Percentiles rank a stretch among this genome's conserved stretches.
Conservation (phyloP, 805 yeast genomes). For the Candida multigemmis region DNA sequence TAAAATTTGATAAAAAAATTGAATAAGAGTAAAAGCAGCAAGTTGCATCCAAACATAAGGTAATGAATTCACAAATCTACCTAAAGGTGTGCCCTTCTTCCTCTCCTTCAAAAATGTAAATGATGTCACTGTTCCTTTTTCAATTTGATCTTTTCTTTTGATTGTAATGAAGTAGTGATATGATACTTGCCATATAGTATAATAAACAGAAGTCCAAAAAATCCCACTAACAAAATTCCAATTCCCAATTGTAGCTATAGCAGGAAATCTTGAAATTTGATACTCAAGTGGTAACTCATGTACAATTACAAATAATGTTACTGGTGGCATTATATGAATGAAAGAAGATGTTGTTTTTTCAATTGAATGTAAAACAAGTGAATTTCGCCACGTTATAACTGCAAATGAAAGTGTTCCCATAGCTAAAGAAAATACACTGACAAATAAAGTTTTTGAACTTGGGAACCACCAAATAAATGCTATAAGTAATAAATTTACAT, state of each 20-base stretch:
- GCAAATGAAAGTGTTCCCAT: conserved; percentile 91
- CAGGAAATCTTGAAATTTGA: conserved; percentile 63
- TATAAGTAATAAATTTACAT: conserved; percentile 65
- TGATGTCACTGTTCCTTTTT: conserved; percentile 79
- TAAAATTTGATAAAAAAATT: conserved; percentile 74
- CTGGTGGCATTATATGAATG: conserved; percentile 87
- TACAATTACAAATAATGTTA: conserved; percentile 76
- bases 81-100: conserved; percentile 56
- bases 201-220: conserved; percentile 70
- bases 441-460: conserved; percentile 57
- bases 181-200: conserved; percentile 80
- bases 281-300: conserved; percentile 57
- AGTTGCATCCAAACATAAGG: conserved; percentile 83
- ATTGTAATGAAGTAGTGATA: conserved; percentile 92
- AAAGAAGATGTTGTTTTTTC: conserved; percentile 90
- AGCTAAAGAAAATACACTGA: conserved; percentile 77
- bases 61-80: conserved; percentile 68
- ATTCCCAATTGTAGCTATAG: conserved; percentile 52
- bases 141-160: conserved; percentile 67
- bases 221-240: conserved; percentile 72
- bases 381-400: conserved; percentile 92
- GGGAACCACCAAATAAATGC: conserved; percentile 81
- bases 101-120: conserved; percentile 76
- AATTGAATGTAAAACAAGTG: conserved; percentile 81
- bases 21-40: conserved; percentile 76